Evolutionary conservation across 2,329 filamentous ascomycete species (phyloP).

Genomic region (Pestalotiopsis sp.): DNA sequence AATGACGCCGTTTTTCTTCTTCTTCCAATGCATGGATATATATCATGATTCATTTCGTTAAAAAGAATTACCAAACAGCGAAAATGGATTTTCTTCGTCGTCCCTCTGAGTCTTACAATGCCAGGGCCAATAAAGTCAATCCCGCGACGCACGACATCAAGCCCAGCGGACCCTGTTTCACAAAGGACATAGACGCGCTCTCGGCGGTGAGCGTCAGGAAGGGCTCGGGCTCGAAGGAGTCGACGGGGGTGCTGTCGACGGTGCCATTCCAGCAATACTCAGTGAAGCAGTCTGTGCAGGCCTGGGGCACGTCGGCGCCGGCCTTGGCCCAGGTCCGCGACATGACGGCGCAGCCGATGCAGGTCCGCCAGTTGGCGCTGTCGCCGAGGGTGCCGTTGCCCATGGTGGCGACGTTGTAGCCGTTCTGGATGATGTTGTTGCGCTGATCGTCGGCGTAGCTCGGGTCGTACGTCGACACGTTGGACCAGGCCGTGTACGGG

Average conservation of each 20-base stretch:
- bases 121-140: background rate
- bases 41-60: background rate
- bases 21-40: background rate
- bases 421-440: slow-evolving; percentile 82
- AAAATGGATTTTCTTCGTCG: background rate
- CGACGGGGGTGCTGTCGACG: slow-evolving; percentile 23
- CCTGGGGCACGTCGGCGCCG: slow-evolving; percentile 64
- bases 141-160: background rate
- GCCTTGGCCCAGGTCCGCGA: slow-evolving; percentile 74
- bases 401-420: slow-evolving; percentile 79
- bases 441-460: slow-evolving; percentile 66
- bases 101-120: background rate
- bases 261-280: slow-evolving; percentile 95
- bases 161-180: background rate
- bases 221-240: slow-evolving; percentile 4
- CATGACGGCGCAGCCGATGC: slow-evolving; percentile 85
- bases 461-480: slow-evolving; percentile 75
- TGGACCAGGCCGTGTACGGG: slow-evolving; percentile 75
- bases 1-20: background rate
- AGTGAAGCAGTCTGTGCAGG: slow-evolving; percentile 75
- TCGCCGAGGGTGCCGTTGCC: slow-evolving; percentile 67
- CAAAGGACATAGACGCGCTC: background rate
- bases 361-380: slow-evolving; percentile 69
- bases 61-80: background rate
- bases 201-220: background rate